A percentile compares a stretch with the other conserved stretches of the same genome.
These are phyloP conservation scores for Lactarius vividus DNA, from an alignment of 768 basidiomycete genomes.

Conservation along the genomic window DNA sequence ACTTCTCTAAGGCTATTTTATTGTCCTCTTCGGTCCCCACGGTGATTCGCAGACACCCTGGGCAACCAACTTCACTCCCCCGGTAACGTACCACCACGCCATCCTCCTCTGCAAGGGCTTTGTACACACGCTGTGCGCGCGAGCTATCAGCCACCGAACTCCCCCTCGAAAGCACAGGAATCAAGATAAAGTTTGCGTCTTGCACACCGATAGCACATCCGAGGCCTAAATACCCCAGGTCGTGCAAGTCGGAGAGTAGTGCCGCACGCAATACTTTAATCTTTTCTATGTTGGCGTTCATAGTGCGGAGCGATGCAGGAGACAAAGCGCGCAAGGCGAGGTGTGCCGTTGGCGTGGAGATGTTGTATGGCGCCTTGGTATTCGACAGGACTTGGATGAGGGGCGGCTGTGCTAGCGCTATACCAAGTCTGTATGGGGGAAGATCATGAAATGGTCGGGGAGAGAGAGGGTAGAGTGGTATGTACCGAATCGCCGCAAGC, in stretches of 20 bases:
- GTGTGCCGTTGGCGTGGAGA: constrained; percentile 84
- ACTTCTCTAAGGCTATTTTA: constrained; percentile 48
- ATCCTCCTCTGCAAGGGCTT: constrained; percentile 74
- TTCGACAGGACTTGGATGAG: constrained; percentile 90
- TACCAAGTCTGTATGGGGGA: constrained; percentile 63
- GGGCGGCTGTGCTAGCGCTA: constrained; percentile 85
- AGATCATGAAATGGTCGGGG: background rate
- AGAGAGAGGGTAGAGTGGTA: constrained; percentile 1
- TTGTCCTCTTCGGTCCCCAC: constrained; percentile 86
- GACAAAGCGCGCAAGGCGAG: constrained; percentile 80
- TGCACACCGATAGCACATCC: constrained; percentile 74
- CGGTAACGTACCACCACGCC: constrained; percentile 91
- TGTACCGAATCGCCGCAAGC: constrained; percentile 89
- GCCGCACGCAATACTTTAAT: constrained; percentile 56
- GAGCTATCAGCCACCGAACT: constrained; percentile 51
- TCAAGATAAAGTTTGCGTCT: constrained; percentile 87
- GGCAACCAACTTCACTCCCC: constrained; percentile 82
- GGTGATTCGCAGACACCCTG: constrained; percentile 85
- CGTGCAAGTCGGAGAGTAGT: constrained; percentile 51
- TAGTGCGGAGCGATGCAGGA: constrained; percentile 53
- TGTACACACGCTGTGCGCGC: constrained; percentile 68
- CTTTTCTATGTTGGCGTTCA: constrained; percentile 61
- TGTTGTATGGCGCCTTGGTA: constrained; percentile 97
- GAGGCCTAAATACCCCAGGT: constrained; percentile 51
- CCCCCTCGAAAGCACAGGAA: constrained; percentile 61